Conservation (phyloP, 306 rosid species). For the Mimosa pudica region DNA sequence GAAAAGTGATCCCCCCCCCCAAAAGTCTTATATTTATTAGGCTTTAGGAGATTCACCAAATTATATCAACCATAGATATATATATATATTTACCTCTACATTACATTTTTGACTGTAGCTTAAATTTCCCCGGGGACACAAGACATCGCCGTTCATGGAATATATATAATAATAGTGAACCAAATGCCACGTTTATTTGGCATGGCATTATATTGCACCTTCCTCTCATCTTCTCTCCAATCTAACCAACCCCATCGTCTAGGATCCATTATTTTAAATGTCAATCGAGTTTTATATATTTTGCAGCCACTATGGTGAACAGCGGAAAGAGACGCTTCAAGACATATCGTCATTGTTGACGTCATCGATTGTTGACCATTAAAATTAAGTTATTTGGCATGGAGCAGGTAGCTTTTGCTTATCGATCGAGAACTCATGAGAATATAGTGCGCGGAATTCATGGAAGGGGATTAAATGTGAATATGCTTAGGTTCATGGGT, state of each 20-base stretch:
- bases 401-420: slow-evolving; percentile 6
- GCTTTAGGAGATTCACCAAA: not conserved
- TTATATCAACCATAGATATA: not conserved
- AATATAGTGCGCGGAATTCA: not conserved
- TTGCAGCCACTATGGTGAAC: not conserved
- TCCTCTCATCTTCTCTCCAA: slow-evolving; percentile 4
- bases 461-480: not conserved
- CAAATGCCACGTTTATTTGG: slow-evolving; percentile 6
- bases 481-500: not conserved
- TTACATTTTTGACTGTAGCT: not conserved
- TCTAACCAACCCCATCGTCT: not conserved
- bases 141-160: not conserved
- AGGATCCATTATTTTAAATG: not conserved
- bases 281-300: not conserved
- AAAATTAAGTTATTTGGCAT: not conserved
- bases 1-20: not conserved
- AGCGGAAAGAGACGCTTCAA: not conserved
- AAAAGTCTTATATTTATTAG: no score
- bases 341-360: slow-evolving; percentile 61
- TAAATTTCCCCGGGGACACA: no score
- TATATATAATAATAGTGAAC: not conserved
- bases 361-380: slow-evolving; percentile 19
- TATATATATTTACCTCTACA: not conserved
- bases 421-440: slow-evolving; percentile 11
- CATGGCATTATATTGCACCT: slow-evolving; percentile 9